These are phyloP conservation scores for Huiozyma naganishii DNA, from an alignment of 805 yeast species.

Conservation along the genomic window DNA sequence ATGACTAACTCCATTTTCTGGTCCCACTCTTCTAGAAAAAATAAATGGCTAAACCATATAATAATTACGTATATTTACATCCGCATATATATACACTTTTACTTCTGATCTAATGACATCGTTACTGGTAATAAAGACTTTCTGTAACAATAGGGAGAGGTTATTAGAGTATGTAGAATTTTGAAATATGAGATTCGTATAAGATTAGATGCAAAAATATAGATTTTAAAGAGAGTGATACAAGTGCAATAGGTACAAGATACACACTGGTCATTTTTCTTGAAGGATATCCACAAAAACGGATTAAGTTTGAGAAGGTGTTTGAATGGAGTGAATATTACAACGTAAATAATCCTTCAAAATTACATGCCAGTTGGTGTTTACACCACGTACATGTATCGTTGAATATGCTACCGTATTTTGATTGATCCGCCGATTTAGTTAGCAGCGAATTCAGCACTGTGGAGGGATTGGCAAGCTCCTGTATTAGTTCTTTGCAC, in stretches of 20 bases:
- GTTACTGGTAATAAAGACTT: too few relatives aligned
- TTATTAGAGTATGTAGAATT: background rate
- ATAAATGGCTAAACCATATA: background rate
- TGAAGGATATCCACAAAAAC: too few relatives aligned
- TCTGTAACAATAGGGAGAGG: background rate
- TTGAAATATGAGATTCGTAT: background rate
- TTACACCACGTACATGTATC: slow-evolving; percentile 4
- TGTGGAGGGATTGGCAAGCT: slow-evolving; percentile 21
- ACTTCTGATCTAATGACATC: background rate
- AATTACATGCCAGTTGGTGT: slow-evolving; percentile 2
- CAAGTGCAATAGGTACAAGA: too few relatives aligned
- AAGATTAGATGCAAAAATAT: too few relatives aligned
- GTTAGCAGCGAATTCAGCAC: slow-evolving; percentile 17
- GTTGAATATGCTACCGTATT: slow-evolving; percentile 10
- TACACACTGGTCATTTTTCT: too few relatives aligned
- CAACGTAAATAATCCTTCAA: slow-evolving; percentile 4
- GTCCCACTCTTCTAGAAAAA: background rate
- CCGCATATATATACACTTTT: background rate
- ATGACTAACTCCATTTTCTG: background rate
- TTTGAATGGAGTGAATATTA: background rate
- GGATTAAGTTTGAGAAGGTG: too few relatives aligned
- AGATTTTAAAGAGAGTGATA: too few relatives aligned
- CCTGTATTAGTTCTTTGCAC: slow-evolving; percentile 19
- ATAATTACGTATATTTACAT: background rate
- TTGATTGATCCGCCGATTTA: slow-evolving; percentile 16